Evolutionary conservation across 1,284 basidiomycete genomes (phyloP).

Genomic region (Fistulina hepatica): DNA sequence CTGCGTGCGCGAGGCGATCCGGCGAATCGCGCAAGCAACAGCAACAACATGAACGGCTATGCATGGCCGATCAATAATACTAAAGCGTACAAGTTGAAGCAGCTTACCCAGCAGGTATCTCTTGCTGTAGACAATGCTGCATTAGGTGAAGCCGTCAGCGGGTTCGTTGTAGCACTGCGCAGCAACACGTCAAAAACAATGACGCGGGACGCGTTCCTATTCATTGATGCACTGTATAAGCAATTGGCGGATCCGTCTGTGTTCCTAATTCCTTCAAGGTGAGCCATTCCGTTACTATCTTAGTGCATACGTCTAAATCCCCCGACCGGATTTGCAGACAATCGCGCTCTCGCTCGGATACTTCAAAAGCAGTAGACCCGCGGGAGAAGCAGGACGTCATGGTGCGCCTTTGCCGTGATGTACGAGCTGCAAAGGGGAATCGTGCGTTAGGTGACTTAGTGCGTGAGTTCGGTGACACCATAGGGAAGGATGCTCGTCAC

Average conservation of each 20-base stretch:
- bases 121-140: slow-evolving; percentile 42
- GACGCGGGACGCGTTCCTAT: slow-evolving; percentile 59
- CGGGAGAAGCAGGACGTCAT: slow-evolving; percentile 48
- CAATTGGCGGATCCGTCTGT: slow-evolving; percentile 57
- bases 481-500: slow-evolving; percentile 50
- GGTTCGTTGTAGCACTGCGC: slow-evolving; percentile 49
- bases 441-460: slow-evolving; percentile 49
- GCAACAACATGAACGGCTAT: no score
- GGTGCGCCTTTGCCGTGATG: slow-evolving; percentile 42
- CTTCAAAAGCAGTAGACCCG: slow-evolving; percentile 27
- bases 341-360: neutral
- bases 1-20: no score
- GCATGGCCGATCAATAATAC: no score
- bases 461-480: slow-evolving; percentile 54
- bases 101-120: slow-evolving; percentile 32
- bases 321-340: slow-evolving; percentile 32
- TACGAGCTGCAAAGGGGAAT: slow-evolving; percentile 38
- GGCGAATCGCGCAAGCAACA: no score
- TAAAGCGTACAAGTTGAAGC: slow-evolving; percentile 45
- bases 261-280: slow-evolving; percentile 42
- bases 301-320: slow-evolving; percentile 14
- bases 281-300: slow-evolving; percentile 10
- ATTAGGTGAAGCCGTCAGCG: slow-evolving; percentile 40
- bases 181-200: slow-evolving; percentile 52
- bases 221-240: slow-evolving; percentile 56